Conservation (phyloP, 2,329 filamentous ascomycete genomes). For the Claviceps spartinae region DNA sequence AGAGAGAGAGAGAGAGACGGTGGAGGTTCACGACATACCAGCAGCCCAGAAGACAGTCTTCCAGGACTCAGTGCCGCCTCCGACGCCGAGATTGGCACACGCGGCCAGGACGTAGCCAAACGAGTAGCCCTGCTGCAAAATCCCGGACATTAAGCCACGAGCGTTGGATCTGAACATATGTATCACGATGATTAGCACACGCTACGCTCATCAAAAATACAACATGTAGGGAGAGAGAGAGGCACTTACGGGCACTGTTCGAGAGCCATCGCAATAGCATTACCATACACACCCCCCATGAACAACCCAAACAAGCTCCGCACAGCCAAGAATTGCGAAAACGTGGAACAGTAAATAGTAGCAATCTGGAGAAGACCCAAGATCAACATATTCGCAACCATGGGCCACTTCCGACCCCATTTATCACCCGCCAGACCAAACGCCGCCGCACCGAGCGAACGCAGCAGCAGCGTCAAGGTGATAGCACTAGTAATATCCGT, state of each 20-base stretch:
- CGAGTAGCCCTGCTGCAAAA: conserved; percentile 71
- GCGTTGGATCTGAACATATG: conserved; percentile 37
- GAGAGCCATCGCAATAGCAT: conserved; percentile 64
- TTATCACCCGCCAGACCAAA: conserved; percentile 70
- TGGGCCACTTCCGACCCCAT: conserved; percentile 72
- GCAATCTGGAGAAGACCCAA: conserved; percentile 55
- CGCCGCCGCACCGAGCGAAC: conserved; percentile 59
- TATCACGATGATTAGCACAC: too few species aligned
- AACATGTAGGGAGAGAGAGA: too few species aligned
- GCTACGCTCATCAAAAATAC: too few species aligned
- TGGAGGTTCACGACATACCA: conserved; percentile 15
- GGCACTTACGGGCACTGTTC: conserved; percentile 52
- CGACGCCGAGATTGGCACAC: conserved; percentile 60
- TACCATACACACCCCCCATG: conserved; percentile 72
- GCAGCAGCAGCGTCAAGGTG: conserved; percentile 59
- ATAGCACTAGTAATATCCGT: conserved; percentile 64
- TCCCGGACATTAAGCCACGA: conserved; percentile 68
- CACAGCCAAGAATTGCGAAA: conserved; percentile 61
- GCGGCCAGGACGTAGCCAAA: conserved; percentile 71
- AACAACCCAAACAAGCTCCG: conserved; percentile 62
- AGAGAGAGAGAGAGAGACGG: not conserved
- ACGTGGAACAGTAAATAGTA: conserved; percentile 63
- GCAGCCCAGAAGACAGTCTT: conserved; percentile 66
- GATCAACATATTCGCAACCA: conserved; percentile 67
- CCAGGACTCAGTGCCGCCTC: conserved; percentile 49